phyloP scores from a whole-genome alignment of 495 filamentous ascomycete species.

The Oidiodendron maius region DNA sequence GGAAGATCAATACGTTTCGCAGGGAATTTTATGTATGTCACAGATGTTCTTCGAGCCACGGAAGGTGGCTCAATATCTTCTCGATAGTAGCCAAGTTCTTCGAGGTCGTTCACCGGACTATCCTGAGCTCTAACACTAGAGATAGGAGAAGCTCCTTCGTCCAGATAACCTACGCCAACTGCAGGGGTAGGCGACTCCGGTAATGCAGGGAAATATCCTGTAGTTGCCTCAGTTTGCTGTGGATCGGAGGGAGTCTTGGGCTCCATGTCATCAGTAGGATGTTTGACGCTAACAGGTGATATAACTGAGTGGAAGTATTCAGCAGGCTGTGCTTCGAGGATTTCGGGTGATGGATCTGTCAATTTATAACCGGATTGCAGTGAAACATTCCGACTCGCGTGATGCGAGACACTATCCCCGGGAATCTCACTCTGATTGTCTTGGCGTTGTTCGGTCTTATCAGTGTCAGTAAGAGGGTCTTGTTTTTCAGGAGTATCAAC shows the following conservation, averaged over 20 bases:
- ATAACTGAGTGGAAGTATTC: constrained; percentile 10
- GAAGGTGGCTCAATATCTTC: neutral
- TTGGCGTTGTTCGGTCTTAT: no score
- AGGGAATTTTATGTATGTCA: neutral
- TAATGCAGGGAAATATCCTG: no score
- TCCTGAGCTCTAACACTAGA: no score
- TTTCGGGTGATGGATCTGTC: constrained; percentile 11
- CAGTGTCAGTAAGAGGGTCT: neutral
- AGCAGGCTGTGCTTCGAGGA: constrained; percentile 12
- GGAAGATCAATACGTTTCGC: constrained; percentile 5
- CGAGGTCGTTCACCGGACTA: no score
- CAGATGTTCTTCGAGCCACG: constrained; percentile 3
- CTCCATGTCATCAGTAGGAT: neutral
- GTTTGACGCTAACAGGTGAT: constrained; percentile 5
- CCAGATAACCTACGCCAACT: no score
- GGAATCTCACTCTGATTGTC: no score
- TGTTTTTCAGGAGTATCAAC: neutral
- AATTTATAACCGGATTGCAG: constrained; percentile 6
- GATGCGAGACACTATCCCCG: neutral
- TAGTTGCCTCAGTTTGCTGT: no score
- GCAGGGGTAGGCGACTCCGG: no score
- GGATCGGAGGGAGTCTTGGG: no score
- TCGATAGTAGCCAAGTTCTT: neutral
- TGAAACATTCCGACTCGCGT: constrained; percentile 10
- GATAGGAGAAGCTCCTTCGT: no score